phyloP scores from a whole-genome alignment of 1,284 basidiomycete genomes.

The Hymenochaete sp. region DNA sequence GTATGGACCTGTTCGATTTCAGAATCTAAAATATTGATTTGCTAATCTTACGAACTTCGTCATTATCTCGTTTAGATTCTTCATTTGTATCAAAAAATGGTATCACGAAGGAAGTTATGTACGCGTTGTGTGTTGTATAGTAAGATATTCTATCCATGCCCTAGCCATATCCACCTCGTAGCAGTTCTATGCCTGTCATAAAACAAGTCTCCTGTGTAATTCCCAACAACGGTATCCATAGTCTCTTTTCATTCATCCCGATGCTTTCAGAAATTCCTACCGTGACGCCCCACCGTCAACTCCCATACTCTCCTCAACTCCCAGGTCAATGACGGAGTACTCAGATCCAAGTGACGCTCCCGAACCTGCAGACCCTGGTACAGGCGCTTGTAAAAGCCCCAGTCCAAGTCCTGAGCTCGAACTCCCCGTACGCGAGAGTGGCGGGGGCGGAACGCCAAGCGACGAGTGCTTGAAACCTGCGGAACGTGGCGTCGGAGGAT shows the following conservation, averaged over 20 bases:
- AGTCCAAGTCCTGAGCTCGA: neutral
- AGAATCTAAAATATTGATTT: neutral
- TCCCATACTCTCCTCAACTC: too few relatives aligned
- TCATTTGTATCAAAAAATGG: too few relatives aligned
- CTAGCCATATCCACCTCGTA: neutral
- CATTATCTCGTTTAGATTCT: neutral
- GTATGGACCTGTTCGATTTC: too few relatives aligned
- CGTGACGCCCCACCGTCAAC: too few relatives aligned
- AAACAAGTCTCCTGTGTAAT: neutral
- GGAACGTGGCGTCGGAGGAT: neutral
- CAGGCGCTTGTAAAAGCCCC: neutral
- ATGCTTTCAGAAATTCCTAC: too few relatives aligned
- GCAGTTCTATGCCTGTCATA: neutral
- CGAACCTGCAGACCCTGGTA: too few relatives aligned
- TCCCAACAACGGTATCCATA: too few relatives aligned
- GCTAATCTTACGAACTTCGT: neutral
- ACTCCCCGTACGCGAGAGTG: neutral
- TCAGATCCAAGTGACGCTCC: too few relatives aligned
- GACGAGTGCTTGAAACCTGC: neutral
- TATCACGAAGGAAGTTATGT: neutral
- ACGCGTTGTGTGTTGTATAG: neutral
- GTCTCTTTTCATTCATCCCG: too few relatives aligned
- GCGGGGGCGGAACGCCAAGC: neutral
- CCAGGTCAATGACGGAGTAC: too few relatives aligned
- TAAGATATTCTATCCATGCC: neutral